A percentile compares a stretch with the other conserved stretches of the same genome.
Evolutionary conservation across 192 early-diverging fungal genomes (phyloP).

Genomic region (Fimicolochytrium jonesii): DNA sequence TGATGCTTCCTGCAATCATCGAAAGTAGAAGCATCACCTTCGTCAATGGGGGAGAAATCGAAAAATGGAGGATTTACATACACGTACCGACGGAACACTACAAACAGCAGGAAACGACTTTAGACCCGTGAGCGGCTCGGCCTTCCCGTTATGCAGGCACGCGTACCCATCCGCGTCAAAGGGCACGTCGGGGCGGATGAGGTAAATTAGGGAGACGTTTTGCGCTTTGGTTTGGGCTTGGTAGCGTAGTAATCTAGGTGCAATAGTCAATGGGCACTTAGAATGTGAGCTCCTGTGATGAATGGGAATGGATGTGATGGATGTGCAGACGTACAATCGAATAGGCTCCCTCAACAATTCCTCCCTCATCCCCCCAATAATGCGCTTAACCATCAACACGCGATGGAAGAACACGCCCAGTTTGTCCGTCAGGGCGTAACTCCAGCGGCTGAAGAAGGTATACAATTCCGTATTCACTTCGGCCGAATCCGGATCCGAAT

Average conservation of each 20-base stretch:
- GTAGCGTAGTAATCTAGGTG: background rate
- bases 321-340: too few species aligned
- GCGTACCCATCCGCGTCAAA: constrained; percentile 20
- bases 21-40: background rate
- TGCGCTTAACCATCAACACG: background rate
- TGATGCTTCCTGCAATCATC: constrained; percentile 15
- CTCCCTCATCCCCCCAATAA: too few species aligned
- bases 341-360: too few species aligned
- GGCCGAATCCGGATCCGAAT: background rate
- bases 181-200: constrained; percentile 6
- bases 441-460: background rate
- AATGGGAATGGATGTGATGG: too few species aligned
- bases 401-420: constrained; percentile 14
- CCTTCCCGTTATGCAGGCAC: background rate
- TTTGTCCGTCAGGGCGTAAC: constrained; percentile 4
- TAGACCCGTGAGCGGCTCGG: constrained; percentile 8
- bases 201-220: constrained; percentile 21
- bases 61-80: too few species aligned
- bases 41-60: too few species aligned
- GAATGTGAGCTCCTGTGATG: too few species aligned
- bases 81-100: constrained; percentile 17
- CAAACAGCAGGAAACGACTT: constrained; percentile 21
- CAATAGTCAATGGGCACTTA: too few species aligned
- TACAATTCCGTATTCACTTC: constrained; percentile 2
- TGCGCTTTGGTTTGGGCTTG: constrained; percentile 2